Percentiles rank a stretch among this genome's conserved stretches.
Evolutionary conservation across 257 asterid species (phyloP).

Genomic region (Solanum dulcamara): DNA sequence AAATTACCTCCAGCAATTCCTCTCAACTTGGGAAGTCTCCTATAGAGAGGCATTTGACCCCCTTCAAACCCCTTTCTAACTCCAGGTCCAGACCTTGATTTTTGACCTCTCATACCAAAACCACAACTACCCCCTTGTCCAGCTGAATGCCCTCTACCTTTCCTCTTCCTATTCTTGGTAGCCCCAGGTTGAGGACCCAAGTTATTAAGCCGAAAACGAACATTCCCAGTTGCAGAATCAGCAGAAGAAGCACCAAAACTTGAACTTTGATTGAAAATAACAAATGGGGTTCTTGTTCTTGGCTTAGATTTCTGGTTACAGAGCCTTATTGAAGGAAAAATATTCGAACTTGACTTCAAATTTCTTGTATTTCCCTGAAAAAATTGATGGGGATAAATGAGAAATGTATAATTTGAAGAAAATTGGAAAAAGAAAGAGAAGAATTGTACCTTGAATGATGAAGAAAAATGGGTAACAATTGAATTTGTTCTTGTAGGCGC

Average conservation of each 20-base stretch:
- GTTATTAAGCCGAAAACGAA: constrained; percentile 62
- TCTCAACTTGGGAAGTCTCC: constrained; percentile 75
- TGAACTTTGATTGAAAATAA: constrained; percentile 13
- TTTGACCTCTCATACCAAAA: constrained; percentile 74
- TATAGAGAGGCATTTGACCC: constrained; percentile 88
- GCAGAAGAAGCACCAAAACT: constrained; percentile 1
- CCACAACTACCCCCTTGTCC: constrained; percentile 99
- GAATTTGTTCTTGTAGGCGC: neutral
- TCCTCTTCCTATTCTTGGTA: constrained; percentile 68
- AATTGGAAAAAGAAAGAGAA: neutral
- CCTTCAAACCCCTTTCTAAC: constrained; percentile 70
- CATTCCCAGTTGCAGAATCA: neutral
- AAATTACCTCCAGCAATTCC: constrained; percentile 94
- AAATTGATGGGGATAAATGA: neutral
- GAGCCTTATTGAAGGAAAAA: constrained; percentile 26
- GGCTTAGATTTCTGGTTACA: constrained; percentile 1
- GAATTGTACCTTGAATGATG: constrained; percentile 49
- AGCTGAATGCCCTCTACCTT: constrained; percentile 93
- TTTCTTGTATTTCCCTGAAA: constrained; percentile 46
- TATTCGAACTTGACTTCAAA: constrained; percentile 33
- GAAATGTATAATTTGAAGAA: neutral
- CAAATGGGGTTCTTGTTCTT: constrained; percentile 23
- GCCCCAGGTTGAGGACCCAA: constrained; percentile 82
- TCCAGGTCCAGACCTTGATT: constrained; percentile 98
- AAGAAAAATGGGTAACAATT: constrained; percentile 2